Conservation (phyloP, 2,329 filamentous ascomycete genomes). For the Pyrenophora teres region DNA sequence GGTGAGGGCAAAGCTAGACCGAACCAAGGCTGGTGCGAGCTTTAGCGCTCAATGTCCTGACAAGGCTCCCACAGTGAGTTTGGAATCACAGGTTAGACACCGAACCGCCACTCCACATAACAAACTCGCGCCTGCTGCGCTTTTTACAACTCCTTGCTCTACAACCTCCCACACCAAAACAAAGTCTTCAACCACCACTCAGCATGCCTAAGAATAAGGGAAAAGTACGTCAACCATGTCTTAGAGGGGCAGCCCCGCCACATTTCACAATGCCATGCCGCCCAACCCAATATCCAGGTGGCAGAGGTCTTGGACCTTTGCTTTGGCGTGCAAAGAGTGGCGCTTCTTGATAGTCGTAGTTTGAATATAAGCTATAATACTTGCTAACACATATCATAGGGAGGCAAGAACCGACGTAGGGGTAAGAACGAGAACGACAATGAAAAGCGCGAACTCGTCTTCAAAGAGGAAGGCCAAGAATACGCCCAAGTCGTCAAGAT, state of each 20-base stretch:
- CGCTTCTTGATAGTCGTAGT: background rate
- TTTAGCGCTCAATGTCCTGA: conserved; percentile 17
- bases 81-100: conserved; percentile 21
- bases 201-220: conserved; percentile 99
- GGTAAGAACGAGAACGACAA: conserved; percentile 98
- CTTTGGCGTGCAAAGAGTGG: background rate
- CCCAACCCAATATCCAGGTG: conserved; percentile 13
- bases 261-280: conserved; percentile 13
- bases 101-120: conserved; percentile 19
- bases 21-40: background rate
- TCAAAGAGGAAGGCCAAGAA: conserved; percentile 98
- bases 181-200: conserved; percentile 29
- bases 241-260: conserved; percentile 29
- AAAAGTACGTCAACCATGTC: conserved; percentile 69
- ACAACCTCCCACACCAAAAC: conserved; percentile 7
- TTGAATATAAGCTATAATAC: background rate
- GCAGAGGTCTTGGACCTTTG: background rate
- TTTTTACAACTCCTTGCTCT: conserved; percentile 4
- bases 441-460: conserved; percentile 96
- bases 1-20: conserved; percentile 12
- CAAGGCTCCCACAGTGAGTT: conserved; percentile 22
- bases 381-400: conserved; percentile 57
- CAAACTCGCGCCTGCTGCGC: conserved; percentile 10
- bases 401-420: conserved; percentile 97
- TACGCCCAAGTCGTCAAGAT: conserved; percentile 92